These are phyloP conservation scores for Pyrrhoderma lamaoense DNA, from an alignment of 1,284 basidiomycete genomes.

Conservation along the genomic window DNA sequence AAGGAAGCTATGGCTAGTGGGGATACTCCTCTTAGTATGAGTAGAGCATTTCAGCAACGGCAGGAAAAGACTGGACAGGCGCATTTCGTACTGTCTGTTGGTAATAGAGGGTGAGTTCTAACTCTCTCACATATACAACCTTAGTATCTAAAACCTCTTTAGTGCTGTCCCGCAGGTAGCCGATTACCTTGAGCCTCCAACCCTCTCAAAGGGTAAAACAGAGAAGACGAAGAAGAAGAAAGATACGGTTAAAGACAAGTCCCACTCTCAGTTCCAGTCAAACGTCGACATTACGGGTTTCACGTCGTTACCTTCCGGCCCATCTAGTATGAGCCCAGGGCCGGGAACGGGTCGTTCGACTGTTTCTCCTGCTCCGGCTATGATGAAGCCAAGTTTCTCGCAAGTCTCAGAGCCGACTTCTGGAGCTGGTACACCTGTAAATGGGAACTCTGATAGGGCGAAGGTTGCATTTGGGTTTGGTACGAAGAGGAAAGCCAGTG, in stretches of 20 bases:
- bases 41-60: conserved; percentile 79
- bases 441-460: conserved; percentile 44
- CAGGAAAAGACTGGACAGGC: conserved; percentile 91
- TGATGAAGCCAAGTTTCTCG: conserved; percentile 61
- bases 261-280: conserved; percentile 35
- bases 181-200: conserved; percentile 71
- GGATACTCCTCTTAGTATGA: conserved; percentile 91
- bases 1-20: conserved; percentile 84
- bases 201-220: conserved; percentile 64
- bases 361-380: conserved; percentile 48
- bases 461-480: conserved; percentile 73
- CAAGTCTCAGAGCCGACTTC: conserved; percentile 50
- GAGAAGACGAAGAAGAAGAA: conserved; percentile 74
- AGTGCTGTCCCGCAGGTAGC: conserved; percentile 76
- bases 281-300: conserved; percentile 51
- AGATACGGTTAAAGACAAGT: conserved; percentile 47
- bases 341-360: conserved; percentile 44
- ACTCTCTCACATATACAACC: no score
- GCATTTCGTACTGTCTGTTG: conserved; percentile 89
- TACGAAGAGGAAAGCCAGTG: conserved; percentile 66
- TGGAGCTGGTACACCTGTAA: conserved; percentile 44
- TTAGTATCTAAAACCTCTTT: no score
- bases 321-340: conserved; percentile 36
- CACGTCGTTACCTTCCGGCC: conserved; percentile 57
- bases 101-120: conserved; percentile 88